A percentile compares a stretch with the other conserved stretches of the same genome.
phyloP scores from a whole-genome alignment of 148 eudicot genomes.

The Chenopodium quinoa region DNA sequence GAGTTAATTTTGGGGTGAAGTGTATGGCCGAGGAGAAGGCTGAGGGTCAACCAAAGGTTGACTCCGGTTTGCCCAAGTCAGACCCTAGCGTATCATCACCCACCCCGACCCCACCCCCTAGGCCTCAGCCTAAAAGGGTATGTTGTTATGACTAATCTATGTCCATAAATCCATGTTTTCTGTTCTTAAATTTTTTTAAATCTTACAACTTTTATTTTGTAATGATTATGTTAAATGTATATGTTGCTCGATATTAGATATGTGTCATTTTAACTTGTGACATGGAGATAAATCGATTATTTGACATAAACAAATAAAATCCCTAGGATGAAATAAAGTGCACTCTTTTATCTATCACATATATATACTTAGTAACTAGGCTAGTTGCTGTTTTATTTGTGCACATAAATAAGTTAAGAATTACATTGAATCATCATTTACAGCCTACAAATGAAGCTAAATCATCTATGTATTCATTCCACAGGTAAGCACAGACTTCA shows the following conservation, averaged over 20 bases:
- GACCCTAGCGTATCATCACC: not conserved
- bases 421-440: not conserved
- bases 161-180: not conserved
- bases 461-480: not conserved
- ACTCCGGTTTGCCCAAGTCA: not conserved
- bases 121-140: slow-evolving; percentile 33
- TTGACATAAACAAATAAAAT: too few species aligned
- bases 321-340: too few species aligned
- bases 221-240: too few species aligned
- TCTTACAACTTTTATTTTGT: too few species aligned
- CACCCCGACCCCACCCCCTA: slow-evolving; percentile 18
- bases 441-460: not conserved
- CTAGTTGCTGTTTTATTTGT: too few species aligned
- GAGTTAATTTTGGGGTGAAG: slow-evolving; percentile 16
- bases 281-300: too few species aligned
- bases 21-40: slow-evolving; percentile 33
- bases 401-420: too few species aligned
- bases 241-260: too few species aligned
- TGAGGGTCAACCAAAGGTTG: slow-evolving; percentile 19
- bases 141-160: not conserved
- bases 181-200: too few species aligned
- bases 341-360: too few species aligned
- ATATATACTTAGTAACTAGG: too few species aligned
- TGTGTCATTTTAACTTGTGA: too few species aligned
- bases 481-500: slow-evolving; percentile 61